Percentiles rank a stretch among this genome's conserved stretches.
Evolutionary conservation across 2,329 filamentous ascomycete species (phyloP).

Genomic region (Fusarium sp.): DNA sequence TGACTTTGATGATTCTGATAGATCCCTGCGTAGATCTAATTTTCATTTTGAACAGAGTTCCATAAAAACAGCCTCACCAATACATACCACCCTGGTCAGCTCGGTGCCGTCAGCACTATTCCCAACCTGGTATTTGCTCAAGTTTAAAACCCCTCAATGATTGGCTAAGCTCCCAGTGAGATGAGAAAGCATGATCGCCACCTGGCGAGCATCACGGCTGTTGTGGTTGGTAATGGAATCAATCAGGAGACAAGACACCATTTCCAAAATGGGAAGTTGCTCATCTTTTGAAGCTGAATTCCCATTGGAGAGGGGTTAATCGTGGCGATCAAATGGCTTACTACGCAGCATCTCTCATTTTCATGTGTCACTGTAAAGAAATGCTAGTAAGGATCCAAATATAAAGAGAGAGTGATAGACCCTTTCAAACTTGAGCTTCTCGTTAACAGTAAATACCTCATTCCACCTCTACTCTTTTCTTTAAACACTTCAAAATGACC

Average conservation of each 20-base stretch:
- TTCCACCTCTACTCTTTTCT: neutral
- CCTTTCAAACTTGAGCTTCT: neutral
- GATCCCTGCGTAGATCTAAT: neutral
- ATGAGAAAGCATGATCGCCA: neutral
- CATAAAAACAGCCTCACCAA: neutral
- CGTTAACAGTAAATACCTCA: neutral
- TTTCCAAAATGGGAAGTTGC: neutral
- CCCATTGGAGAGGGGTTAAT: neutral
- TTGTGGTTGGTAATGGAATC: neutral
- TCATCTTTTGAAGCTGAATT: neutral
- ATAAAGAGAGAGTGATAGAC: neutral
- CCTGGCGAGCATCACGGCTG: neutral
- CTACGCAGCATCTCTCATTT: neutral
- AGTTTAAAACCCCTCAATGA: neutral
- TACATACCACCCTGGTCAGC: neutral
- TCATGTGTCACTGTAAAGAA: neutral
- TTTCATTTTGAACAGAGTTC: neutral
- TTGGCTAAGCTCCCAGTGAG: neutral
- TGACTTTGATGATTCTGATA: neutral
- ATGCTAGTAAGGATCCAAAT: neutral
- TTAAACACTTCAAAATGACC: neutral
- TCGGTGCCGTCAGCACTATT: neutral
- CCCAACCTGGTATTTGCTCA: neutral
- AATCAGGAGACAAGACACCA: too few species aligned
- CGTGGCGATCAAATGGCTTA: neutral